Evolutionary conservation across 139 green algal genomes (phyloP).

Genomic region (Chlorella vulgaris): DNA sequence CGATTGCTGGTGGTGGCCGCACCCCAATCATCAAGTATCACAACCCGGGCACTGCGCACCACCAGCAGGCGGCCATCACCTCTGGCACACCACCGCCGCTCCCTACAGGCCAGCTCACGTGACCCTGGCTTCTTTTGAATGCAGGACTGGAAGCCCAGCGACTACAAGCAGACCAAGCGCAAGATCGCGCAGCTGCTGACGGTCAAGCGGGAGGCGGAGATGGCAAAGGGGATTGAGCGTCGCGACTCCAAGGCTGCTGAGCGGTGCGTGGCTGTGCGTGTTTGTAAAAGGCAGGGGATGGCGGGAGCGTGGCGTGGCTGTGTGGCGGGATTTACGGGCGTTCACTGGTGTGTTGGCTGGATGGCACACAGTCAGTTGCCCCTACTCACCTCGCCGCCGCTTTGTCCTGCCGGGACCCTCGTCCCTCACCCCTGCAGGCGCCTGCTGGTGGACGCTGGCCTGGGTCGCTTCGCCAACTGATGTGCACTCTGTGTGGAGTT

Average conservation of each 20-base stretch:
- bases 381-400: background rate
- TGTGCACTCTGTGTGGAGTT: background rate
- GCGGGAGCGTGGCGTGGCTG: background rate
- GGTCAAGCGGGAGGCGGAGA: constrained; percentile 48
- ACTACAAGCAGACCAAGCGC: constrained; percentile 23
- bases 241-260: constrained; percentile 30
- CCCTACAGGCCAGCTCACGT: background rate
- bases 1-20: background rate
- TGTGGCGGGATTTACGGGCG: background rate
- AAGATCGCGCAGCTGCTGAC: constrained; percentile 62
- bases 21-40: background rate
- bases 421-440: background rate
- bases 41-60: too few relatives aligned
- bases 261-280: background rate
- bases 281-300: background rate
- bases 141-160: constrained; percentile 32
- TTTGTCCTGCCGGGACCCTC: background rate
- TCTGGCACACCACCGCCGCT: too few relatives aligned
- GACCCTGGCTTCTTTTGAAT: background rate
- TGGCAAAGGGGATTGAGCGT: constrained; percentile 46
- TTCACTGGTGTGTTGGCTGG: background rate
- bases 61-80: too few relatives aligned
- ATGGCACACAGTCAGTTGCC: background rate
- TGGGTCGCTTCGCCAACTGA: constrained; percentile 39
- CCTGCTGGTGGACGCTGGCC: constrained; percentile 39